Evolutionary conservation across 1,284 basidiomycete genomes (phyloP).

Genomic region (Flammula alnicola): DNA sequence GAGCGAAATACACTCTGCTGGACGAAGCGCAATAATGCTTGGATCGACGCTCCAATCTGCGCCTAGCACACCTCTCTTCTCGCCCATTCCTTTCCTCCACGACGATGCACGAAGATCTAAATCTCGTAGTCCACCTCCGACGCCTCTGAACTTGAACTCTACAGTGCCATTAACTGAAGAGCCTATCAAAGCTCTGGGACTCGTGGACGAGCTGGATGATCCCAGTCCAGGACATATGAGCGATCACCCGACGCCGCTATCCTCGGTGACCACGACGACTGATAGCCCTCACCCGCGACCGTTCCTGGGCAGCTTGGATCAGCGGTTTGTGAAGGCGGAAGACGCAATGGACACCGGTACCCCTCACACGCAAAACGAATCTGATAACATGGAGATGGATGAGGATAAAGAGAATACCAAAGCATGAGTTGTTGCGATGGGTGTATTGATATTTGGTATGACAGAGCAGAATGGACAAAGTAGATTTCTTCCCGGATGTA

Average conservation of each 20-base stretch:
- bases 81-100: constrained; percentile 83
- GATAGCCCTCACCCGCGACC: constrained; percentile 37
- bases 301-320: constrained; percentile 60
- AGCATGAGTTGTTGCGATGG: too few relatives aligned
- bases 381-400: constrained; percentile 53
- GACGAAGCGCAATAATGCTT: constrained; percentile 46
- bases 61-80: constrained; percentile 80
- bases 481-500: too few relatives aligned
- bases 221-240: constrained; percentile 81
- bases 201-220: constrained; percentile 84
- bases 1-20: constrained; percentile 43
- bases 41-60: constrained; percentile 51
- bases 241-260: constrained; percentile 73
- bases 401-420: constrained; percentile 65
- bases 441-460: too few relatives aligned
- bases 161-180: constrained; percentile 35
- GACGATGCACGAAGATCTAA: constrained; percentile 75
- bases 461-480: too few relatives aligned
- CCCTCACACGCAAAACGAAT: constrained; percentile 24
- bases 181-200: constrained; percentile 56
- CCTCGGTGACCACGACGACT: constrained; percentile 60
- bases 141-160: constrained; percentile 60
- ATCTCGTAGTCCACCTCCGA: constrained; percentile 76
- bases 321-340: constrained; percentile 66
- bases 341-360: constrained; percentile 19